Base-by-base conservation (phyloP, 768 basidiomycete genomes). In the Kwoniella bestiolae region DNA sequence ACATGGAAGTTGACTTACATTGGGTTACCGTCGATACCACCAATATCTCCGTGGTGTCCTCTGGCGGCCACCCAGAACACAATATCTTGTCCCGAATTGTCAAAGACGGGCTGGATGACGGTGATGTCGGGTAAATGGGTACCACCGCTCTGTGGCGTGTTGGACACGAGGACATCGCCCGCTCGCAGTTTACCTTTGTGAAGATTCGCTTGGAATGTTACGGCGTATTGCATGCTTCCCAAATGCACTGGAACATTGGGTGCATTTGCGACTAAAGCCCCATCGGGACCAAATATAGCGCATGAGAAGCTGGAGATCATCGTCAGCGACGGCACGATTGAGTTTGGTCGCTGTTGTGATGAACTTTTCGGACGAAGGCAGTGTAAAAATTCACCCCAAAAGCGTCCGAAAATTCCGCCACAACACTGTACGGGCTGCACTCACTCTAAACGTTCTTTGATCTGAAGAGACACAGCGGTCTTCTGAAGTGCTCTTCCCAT, bases 121-220 rank as follows among this genome's bases (percentile, higher is more conserved):
- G 94, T 97, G 61, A 95, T 92, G 80, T 96, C 94, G 0, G 90
- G 90, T 35, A 91, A 82, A 73, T 91, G 90, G 1, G 86, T 86
- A 3, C 73, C 73, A 9, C 73, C 73, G 3, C 63, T 66, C 7
- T 53, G 28, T 32, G 74, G 69, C 38, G 70, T 70, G 38, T 74
- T 97, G 57, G 92, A 90, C 88, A 96, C 90, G 56, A 96, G 82
- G 7, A 95, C 93, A 79, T 97, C 94, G 8, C 94, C 94, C 72
- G 91, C 90, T 83, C 90, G 88, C 21, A 75, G 45, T 31, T 61
- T 57, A 25, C 71, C 66, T 29, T 67, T 62, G 26, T 61, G 59
- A 12, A 66, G 32, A 8, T 63, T 34, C 12, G 73, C 70, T 61
- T 75, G 73, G 46, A 63, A 63, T 23, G 66, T 44, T 12, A 75